Evolutionary conservation across 495 filamentous ascomycete genomes (phyloP).

Genomic region (Podospora didyma): DNA sequence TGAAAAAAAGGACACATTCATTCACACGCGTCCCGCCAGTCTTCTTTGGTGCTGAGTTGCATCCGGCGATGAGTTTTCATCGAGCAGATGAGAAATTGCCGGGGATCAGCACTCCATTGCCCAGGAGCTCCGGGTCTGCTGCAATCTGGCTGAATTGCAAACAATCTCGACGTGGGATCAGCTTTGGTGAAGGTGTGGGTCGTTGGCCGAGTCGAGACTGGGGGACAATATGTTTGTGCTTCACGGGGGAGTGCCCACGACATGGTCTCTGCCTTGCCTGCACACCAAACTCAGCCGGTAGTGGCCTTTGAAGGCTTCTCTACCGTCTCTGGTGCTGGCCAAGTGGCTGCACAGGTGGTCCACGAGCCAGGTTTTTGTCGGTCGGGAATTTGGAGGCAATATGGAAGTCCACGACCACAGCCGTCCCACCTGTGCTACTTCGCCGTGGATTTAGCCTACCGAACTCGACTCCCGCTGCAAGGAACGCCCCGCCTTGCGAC

Average conservation of each 20-base stretch:
- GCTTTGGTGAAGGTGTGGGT: not conserved
- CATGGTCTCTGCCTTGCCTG: not conserved
- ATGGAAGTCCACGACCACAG: not conserved
- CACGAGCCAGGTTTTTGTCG: conserved; percentile 13
- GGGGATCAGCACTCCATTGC: not conserved
- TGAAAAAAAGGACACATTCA: not conserved
- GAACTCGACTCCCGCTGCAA: conserved; percentile 23
- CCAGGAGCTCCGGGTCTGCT: not conserved
- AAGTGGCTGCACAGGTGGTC: not conserved
- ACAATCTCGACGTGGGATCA: not conserved
- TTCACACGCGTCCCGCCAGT: not conserved
- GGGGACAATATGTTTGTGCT: not conserved
- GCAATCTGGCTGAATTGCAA: conserved; percentile 1
- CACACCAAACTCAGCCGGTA: conserved; percentile 1
- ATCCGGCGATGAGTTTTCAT: not conserved
- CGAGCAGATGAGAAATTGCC: not conserved
- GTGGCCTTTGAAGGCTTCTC: not conserved
- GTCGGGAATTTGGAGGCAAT: conserved; percentile 2
- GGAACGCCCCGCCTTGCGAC: conserved; percentile 18
- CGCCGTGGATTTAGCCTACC: conserved; percentile 24
- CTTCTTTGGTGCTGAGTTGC: not conserved
- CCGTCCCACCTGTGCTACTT: conserved; percentile 1
- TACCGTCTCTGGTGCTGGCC: not conserved
- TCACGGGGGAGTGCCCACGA: not conserved
- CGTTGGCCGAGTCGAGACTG: not conserved